phyloP scores from a whole-genome alignment of 352 stramenopile species.

The Phytophthora sp. region DNA sequence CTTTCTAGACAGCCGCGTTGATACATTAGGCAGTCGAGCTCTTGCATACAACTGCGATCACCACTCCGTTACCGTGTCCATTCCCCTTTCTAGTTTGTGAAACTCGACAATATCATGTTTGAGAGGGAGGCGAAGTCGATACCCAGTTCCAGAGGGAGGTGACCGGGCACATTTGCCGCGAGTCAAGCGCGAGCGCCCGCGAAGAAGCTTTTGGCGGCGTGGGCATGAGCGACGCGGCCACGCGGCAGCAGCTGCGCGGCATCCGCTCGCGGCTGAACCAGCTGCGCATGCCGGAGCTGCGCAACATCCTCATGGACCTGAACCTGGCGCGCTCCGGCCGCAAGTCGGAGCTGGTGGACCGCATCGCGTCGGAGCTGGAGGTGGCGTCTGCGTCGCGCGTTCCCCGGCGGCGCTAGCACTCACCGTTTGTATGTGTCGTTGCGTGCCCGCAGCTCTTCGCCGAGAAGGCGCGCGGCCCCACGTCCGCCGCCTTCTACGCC shows the following conservation, averaged over 20 bases:
- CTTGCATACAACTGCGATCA: background rate
- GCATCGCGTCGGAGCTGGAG: constrained; percentile 69
- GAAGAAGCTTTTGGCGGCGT: constrained; percentile 17
- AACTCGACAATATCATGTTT: too few relatives aligned
- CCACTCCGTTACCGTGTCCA: too few relatives aligned
- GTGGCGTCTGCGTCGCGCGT: constrained; percentile 20
- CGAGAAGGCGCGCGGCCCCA: constrained; percentile 52
- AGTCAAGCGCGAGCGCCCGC: constrained; percentile 19
- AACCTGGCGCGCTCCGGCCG: constrained; percentile 72
- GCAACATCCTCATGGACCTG: constrained; percentile 70
- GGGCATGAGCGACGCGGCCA: constrained; percentile 29
- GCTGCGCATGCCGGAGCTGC: constrained; percentile 79
- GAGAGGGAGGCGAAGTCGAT: too few relatives aligned
- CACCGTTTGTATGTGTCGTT: background rate
- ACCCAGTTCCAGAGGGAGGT: too few relatives aligned
- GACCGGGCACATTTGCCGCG: background rate
- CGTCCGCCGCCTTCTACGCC: constrained; percentile 63
- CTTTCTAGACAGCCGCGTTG: constrained; percentile 13
- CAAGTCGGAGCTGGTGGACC: constrained; percentile 83
- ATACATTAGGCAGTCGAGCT: constrained; percentile 10
- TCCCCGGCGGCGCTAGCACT: background rate
- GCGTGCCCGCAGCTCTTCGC: constrained; percentile 45
- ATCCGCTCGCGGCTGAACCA: constrained; percentile 58
- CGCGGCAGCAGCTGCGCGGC: constrained; percentile 37
- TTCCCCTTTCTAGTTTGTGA: too few relatives aligned